phyloP scores from a whole-genome alignment of 306 rosid species.

The Psophocarpus tetragonolobus region DNA sequence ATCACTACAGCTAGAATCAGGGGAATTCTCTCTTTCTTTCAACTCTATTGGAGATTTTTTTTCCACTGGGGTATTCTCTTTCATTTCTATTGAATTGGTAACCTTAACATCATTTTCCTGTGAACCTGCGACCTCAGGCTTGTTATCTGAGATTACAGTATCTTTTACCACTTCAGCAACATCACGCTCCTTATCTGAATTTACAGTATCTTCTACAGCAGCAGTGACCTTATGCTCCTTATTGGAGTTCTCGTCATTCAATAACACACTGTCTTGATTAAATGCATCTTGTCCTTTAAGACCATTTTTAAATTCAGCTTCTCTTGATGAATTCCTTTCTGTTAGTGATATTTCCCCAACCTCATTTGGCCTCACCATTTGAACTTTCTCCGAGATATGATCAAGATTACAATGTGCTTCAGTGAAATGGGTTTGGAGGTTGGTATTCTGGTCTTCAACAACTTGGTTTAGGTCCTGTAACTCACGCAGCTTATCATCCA shows the following conservation, averaged over 20 bases:
- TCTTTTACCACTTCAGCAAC: neutral
- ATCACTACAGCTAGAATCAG: conserved; percentile 18
- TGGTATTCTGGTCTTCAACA: conserved; percentile 55
- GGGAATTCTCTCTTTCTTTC: conserved; percentile 16
- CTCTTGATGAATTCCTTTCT: conserved; percentile 22
- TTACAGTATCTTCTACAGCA: neutral
- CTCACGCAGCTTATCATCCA: conserved; percentile 55
- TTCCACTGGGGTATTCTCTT: neutral
- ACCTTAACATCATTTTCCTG: neutral
- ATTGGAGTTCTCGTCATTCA: conserved; percentile 30
- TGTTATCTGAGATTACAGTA: neutral
- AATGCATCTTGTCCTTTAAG: conserved; percentile 21
- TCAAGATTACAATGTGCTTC: conserved; percentile 65
- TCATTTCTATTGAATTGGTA: neutral
- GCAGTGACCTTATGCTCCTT: conserved; percentile 9
- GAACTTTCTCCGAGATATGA: conserved; percentile 56
- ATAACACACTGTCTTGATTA: conserved; percentile 28
- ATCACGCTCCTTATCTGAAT: neutral
- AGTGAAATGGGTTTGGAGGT: conserved; percentile 63
- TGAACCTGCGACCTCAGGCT: conserved; percentile 4
- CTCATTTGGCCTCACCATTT: conserved; percentile 45
- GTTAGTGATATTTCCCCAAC: conserved; percentile 24
- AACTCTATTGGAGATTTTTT: conserved; percentile 13
- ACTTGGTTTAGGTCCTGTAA: conserved; percentile 50
- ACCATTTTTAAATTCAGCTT: conserved; percentile 29